These are phyloP conservation scores for Pyracantha coccinea DNA, from an alignment of 331 rosid species.

Conservation along the genomic window DNA sequence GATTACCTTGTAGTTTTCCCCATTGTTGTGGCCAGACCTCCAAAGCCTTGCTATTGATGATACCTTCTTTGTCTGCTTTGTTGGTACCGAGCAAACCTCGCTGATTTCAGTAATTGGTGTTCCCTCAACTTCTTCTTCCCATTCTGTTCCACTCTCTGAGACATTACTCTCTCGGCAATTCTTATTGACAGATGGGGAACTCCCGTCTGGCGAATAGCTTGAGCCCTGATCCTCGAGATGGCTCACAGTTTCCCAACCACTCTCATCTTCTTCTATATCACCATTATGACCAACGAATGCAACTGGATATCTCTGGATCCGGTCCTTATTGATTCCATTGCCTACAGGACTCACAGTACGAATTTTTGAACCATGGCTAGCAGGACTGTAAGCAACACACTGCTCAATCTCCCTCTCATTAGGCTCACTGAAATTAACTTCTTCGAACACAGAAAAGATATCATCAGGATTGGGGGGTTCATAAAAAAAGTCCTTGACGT, in stretches of 20 bases:
- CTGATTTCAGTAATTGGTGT: constrained; percentile 56
- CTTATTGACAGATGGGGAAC: constrained; percentile 45
- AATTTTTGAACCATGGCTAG: constrained; percentile 48
- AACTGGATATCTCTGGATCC: constrained; percentile 29
- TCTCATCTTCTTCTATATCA: constrained; percentile 71
- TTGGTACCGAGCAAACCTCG: constrained; percentile 51
- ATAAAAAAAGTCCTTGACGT: constrained; percentile 58
- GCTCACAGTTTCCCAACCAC: constrained; percentile 96
- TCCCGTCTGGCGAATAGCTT: constrained; percentile 66
- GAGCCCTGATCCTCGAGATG: constrained; percentile 79
- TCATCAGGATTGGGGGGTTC: constrained; percentile 68
- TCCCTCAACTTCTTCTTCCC: constrained; percentile 59
- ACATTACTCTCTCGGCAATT: constrained; percentile 40
- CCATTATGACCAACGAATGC: constrained; percentile 42
- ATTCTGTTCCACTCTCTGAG: constrained; percentile 51
- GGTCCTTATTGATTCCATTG: constrained; percentile 22
- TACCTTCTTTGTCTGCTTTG: constrained; percentile 60
- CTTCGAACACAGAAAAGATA: constrained; percentile 68
- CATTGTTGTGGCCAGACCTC: constrained; percentile 54
- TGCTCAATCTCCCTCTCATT: constrained; percentile 63
- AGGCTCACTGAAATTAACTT: constrained; percentile 52
- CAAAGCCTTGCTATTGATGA: constrained; percentile 69
- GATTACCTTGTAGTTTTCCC: constrained; percentile 57
- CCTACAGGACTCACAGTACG: constrained; percentile 66
- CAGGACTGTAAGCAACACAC: constrained; percentile 50